A percentile compares a stretch with the other conserved stretches of the same genome.
phyloP scores from a whole-genome alignment of 208 protist species.

The Acanthamoeba polyphaga region DNA sequence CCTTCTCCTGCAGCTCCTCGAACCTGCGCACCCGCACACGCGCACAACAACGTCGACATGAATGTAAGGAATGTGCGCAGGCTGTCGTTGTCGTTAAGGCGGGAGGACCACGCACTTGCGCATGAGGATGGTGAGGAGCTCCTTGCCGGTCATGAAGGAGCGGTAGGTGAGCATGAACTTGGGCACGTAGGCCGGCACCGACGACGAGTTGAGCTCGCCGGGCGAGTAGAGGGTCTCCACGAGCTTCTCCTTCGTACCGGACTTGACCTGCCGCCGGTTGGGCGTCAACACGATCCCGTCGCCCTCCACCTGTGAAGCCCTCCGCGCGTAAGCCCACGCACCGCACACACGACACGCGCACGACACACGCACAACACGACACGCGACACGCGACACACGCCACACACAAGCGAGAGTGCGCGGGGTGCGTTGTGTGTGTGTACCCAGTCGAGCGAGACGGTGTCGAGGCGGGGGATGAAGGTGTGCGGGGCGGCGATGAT shows the following conservation, averaged over 20 bases:
- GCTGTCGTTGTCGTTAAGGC: no score
- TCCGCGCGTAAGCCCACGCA: background rate
- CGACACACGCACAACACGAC: no score
- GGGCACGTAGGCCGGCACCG: constrained; percentile 52
- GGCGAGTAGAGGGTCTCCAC: constrained; percentile 37
- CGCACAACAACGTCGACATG: no score
- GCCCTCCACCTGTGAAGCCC: background rate
- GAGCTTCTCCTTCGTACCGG: constrained; percentile 30
- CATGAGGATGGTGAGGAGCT: constrained; percentile 21
- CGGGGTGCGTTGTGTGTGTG: background rate
- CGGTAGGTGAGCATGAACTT: constrained; percentile 68
- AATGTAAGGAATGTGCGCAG: no score
- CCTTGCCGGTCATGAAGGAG: constrained; percentile 50
- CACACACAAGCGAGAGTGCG: background rate
- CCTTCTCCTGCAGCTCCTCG: constrained; percentile 59
- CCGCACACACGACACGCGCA: no score
- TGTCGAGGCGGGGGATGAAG: constrained; percentile 14
- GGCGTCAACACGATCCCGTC: constrained; percentile 7
- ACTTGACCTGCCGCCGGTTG: constrained; percentile 56
- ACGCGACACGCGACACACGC: no score
- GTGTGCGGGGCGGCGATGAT: background rate
- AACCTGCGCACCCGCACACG: background rate
- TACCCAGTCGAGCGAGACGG: constrained; percentile 4
- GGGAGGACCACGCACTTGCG: constrained; percentile 2
- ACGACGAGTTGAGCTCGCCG: constrained; percentile 53